Evolutionary conservation across 176 grass and related monocot species (phyloP), one percentile per base, ranked within the genome.

Genomic region (Oryza australiensis): DNA sequence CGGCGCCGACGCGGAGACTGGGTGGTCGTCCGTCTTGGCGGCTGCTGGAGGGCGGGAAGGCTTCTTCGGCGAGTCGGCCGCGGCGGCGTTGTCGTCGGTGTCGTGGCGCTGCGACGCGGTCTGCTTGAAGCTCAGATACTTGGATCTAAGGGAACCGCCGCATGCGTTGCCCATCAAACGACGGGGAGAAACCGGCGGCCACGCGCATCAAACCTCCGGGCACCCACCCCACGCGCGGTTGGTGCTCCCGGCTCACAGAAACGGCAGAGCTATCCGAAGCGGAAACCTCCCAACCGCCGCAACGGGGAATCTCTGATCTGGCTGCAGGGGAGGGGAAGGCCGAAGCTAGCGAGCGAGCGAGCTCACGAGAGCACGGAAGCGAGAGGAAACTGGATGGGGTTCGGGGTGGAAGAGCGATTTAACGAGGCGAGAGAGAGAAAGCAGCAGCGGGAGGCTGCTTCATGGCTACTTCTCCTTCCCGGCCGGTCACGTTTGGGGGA

Each of bases 111-210:
- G 75, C 57, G 89, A 91, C 2, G 89, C 68, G 28, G 90, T 43
- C 62, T 88, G 72, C 76, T 87, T 82, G 86, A 89, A 79, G 80
- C 86, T 84, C 28, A 84, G 78, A 85, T 88, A 80, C 85, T 84
- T 95, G 88, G 84, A 91, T 83, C 87, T 90, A 76, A 89, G 94
- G 76, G 82, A 81, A 12, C 96, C 87, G 53, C 88, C 83, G 90
- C 96, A 98, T 79, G 90, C 80, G 87, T 98, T 98, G 93, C 96
- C 96, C 96, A 95, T 98, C 88, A 98, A 98, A 95, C 84, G 90
- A 35, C 75, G 64, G 85, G 72, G 78, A 10, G 62, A 49, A 48
- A 26, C 80, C 78, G 85, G 81, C 69, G 76, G 38, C 88, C 74
- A 65, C 78, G 57, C 14, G 76, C 80, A 78, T 86, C 75, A 85